Evolutionary conservation across 768 basidiomycete species (phyloP).

Genomic region (Hericium erinaceus): DNA sequence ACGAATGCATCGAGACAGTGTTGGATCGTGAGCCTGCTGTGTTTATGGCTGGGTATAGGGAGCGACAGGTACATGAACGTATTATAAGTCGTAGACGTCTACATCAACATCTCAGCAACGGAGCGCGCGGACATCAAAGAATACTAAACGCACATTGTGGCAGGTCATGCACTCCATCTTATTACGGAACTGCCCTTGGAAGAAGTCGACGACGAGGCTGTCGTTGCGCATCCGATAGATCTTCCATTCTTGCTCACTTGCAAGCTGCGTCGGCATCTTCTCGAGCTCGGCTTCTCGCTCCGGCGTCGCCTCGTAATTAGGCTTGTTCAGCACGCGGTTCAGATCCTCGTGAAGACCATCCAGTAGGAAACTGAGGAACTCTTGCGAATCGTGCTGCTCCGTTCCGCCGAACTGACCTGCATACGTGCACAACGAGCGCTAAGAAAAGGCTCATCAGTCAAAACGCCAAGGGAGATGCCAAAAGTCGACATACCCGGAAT

Average conservation of each 20-base stretch:
- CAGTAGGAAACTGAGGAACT: conserved; percentile 89
- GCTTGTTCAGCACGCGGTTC: conserved; percentile 78
- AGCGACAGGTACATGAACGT: conserved; percentile 91
- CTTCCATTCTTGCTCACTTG: conserved; percentile 89
- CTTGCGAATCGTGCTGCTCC: conserved; percentile 96
- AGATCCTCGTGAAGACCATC: conserved; percentile 96
- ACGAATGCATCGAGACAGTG: conserved; percentile 88
- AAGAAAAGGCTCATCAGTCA: conserved; percentile 14
- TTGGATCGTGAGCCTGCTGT: conserved; percentile 56
- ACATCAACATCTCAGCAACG: conserved; percentile 9
- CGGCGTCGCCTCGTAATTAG: conserved; percentile 51
- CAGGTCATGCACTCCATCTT: conserved; percentile 86
- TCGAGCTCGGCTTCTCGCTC: conserved; percentile 87
- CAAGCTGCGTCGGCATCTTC: conserved; percentile 74
- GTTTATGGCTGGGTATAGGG: conserved; percentile 67
- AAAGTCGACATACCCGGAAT: conserved; percentile 54
- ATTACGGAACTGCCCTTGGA: conserved; percentile 96
- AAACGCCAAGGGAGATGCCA: neutral
- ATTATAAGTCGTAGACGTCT: conserved; percentile 98
- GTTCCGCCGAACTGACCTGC: conserved; percentile 72
- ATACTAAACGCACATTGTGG: conserved; percentile 49
- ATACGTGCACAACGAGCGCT: conserved; percentile 52
- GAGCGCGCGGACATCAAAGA: conserved; percentile 11
- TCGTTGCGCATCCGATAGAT: conserved; percentile 86
- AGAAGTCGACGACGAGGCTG: conserved; percentile 90